Percentiles rank a stretch among this genome's conserved stretches.
Conservation (phyloP, 768 basidiomycete genomes). For the Mycena amicta region DNA sequence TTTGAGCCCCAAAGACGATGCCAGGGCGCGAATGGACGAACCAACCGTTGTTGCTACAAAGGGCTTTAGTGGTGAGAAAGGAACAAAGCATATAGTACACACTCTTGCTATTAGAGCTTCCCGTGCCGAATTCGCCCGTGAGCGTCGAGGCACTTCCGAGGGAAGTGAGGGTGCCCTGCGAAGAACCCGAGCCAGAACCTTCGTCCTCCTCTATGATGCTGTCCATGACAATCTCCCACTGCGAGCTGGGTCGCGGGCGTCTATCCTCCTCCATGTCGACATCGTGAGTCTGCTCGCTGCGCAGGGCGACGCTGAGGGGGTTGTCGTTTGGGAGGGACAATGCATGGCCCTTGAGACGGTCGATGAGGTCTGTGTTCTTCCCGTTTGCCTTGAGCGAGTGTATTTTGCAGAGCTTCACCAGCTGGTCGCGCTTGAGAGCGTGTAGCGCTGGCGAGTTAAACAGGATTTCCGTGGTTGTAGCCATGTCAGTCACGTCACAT, state of each 20-base stretch:
- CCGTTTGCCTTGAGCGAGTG: conserved; percentile 80
- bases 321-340: conserved; percentile 59
- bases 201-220: conserved; percentile 67
- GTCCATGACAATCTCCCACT: conserved; percentile 89
- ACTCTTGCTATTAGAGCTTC: conserved; percentile 58
- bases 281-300: conserved; percentile 44
- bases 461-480: conserved; percentile 75
- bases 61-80: conserved; percentile 10
- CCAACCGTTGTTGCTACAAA: conserved; percentile 57
- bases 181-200: conserved; percentile 46
- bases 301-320: conserved; percentile 56
- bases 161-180: conserved; percentile 53
- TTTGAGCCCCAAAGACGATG: conserved; percentile 75
- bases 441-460: conserved; percentile 85
- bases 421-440: conserved; percentile 82
- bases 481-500: conserved; percentile 49
- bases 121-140: conserved; percentile 75
- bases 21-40: conserved; percentile 77
- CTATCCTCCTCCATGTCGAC: conserved; percentile 34
- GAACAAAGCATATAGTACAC: conserved; percentile 25
- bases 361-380: conserved; percentile 76
- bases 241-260: conserved; percentile 67
- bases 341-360: conserved; percentile 69
- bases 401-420: conserved; percentile 83
- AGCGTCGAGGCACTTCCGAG: conserved; percentile 34